A percentile compares a stretch with the other conserved stretches of the same genome.
These are phyloP conservation scores for Cordyceps tenuipes DNA, from an alignment of 2,329 filamentous ascomycete genomes.

Conservation along the genomic window DNA sequence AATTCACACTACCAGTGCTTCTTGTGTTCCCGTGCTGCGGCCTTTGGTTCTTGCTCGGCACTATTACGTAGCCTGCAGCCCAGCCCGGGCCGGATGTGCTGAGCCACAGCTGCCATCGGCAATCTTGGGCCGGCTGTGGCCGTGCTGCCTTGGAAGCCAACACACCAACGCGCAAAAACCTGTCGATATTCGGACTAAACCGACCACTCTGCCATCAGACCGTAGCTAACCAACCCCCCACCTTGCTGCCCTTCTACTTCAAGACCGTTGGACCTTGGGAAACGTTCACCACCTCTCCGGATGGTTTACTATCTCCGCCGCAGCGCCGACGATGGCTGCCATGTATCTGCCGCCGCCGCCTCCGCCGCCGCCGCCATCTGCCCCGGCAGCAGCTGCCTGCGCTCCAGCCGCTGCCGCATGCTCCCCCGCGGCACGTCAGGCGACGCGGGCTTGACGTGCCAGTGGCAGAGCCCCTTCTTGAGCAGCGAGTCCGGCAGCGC, in stretches of 20 bases:
- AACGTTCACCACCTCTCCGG: background rate
- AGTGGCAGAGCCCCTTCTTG: constrained; percentile 34
- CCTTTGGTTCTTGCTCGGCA: background rate
- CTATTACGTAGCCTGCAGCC: constrained; percentile 3
- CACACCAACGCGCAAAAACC: background rate
- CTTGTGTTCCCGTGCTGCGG: background rate
- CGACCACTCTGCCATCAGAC: background rate
- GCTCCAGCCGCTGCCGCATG: constrained; percentile 15
- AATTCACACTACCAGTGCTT: background rate
- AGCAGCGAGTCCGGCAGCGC: constrained; percentile 32
- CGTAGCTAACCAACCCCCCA: background rate
- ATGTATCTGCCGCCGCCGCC: background rate
- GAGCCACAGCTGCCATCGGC: background rate
- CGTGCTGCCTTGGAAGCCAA: background rate
- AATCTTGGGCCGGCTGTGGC: background rate
- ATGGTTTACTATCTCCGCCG: background rate
- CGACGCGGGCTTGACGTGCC: constrained; percentile 25
- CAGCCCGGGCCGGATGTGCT: background rate
- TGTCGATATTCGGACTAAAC: background rate
- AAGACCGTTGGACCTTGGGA: background rate
- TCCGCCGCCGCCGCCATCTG: background rate
- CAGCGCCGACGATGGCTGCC: background rate
- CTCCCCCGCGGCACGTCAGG: background rate
- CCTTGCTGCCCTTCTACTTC: background rate
- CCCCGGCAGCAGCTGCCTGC: constrained; percentile 13